Conservation (phyloP, 2,329 filamentous ascomycete genomes). For the Aureobasidium sp. region DNA sequence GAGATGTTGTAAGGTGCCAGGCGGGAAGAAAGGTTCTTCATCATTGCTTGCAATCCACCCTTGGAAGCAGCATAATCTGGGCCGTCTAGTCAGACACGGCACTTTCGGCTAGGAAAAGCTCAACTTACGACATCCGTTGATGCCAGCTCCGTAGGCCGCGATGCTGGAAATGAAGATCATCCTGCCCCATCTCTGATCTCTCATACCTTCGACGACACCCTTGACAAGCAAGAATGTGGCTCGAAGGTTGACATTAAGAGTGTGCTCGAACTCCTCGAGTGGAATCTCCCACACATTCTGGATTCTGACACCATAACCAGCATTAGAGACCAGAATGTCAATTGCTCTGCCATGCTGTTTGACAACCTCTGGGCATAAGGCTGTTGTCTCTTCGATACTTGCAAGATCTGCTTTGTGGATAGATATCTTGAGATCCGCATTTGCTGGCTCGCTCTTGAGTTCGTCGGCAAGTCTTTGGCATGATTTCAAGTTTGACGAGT, state of each 20-base stretch:
- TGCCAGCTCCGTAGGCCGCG: slow-evolving; percentile 52
- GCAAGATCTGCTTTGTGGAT: slow-evolving; percentile 51
- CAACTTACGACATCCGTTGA: slow-evolving; percentile 47
- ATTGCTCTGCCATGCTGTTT: slow-evolving; percentile 44
- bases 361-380: slow-evolving; percentile 47
- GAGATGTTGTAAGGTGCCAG: slow-evolving; percentile 54
- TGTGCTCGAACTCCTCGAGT: slow-evolving; percentile 56
- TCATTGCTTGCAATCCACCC: slow-evolving; percentile 51
- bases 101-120: background rate
- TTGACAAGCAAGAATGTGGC: slow-evolving; percentile 55
- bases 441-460: slow-evolving; percentile 30
- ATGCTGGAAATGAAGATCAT: slow-evolving; percentile 58
- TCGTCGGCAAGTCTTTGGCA: slow-evolving; percentile 27
- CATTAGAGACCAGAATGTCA: slow-evolving; percentile 58
- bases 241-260: slow-evolving; percentile 52
- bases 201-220: slow-evolving; percentile 53
- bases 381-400: slow-evolving; percentile 42
- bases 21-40: slow-evolving; percentile 53
- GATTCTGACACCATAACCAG: slow-evolving; percentile 56
- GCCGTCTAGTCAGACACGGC: background rate
- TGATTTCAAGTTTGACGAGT: slow-evolving; percentile 41
- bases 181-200: slow-evolving; percentile 50
- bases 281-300: slow-evolving; percentile 48
- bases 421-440: slow-evolving; percentile 34
- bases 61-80: slow-evolving; percentile 21